Evolutionary conservation across 768 basidiomycete species (phyloP).

Genomic region (Auriscalpium microsporum): DNA sequence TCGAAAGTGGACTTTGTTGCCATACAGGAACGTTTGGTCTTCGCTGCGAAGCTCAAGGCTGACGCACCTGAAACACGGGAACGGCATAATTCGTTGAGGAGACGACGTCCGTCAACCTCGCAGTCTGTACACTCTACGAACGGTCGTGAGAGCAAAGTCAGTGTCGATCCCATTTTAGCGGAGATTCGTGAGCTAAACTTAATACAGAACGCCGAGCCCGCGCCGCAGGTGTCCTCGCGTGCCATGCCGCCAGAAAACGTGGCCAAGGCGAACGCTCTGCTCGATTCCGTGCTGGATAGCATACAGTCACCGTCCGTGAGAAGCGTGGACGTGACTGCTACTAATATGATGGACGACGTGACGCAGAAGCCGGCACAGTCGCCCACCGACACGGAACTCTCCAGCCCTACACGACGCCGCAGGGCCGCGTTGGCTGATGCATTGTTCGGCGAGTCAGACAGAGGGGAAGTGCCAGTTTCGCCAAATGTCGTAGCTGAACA

Average conservation of each 20-base stretch:
- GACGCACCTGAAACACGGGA: conserved; percentile 49
- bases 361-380: conserved; percentile 28
- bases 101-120: conserved; percentile 74
- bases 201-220: conserved; percentile 50
- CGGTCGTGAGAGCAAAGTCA: conserved; percentile 37
- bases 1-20: conserved; percentile 59
- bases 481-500: background rate
- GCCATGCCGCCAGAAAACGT: conserved; percentile 36
- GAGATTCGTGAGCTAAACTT: background rate
- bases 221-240: conserved; percentile 31
- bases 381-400: conserved; percentile 25
- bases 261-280: conserved; percentile 54
- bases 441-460: conserved; percentile 51
- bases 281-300: conserved; percentile 53
- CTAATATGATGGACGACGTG: conserved; percentile 8
- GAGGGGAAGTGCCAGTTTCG: conserved; percentile 11
- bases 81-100: conserved; percentile 62
- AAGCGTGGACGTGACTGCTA: conserved; percentile 5
- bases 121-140: conserved; percentile 73
- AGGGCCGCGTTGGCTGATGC: conserved; percentile 72
- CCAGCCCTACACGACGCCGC: conserved; percentile 41
- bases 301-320: conserved; percentile 27
- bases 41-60: conserved; percentile 49
- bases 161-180: conserved; percentile 6
- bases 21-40: conserved; percentile 73